Evolutionary conservation across 345 rosid genomes (phyloP).

Genomic region (Syzygium oleosum): DNA sequence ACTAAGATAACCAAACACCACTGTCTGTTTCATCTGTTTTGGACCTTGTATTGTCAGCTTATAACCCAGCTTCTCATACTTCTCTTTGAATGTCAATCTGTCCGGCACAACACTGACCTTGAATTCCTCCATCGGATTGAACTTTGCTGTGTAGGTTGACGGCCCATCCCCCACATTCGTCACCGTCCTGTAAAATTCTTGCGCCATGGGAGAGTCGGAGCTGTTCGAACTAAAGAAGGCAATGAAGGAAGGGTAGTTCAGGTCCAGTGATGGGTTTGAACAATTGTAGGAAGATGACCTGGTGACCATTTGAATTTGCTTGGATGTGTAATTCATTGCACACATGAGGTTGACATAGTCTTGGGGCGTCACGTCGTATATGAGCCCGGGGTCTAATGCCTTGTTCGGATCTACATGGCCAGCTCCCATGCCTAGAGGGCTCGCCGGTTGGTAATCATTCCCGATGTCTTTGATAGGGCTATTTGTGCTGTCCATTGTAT

Average conservation of each 20-base stretch:
- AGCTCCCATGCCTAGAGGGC: conserved; percentile 34
- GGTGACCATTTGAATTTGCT: conserved; percentile 6
- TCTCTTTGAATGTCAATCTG: conserved; percentile 26
- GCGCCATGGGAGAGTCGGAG: not conserved
- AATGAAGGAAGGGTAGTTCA: conserved; percentile 29
- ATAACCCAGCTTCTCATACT: conserved; percentile 31
- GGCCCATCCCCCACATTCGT: conserved; percentile 10
- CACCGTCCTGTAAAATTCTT: conserved; percentile 18
- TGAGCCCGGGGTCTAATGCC: conserved; percentile 28
- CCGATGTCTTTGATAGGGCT: conserved; percentile 31
- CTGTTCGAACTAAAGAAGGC: conserved; percentile 12
- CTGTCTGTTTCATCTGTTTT: not conserved
- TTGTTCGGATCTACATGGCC: conserved; percentile 31
- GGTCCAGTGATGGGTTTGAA: conserved; percentile 22
- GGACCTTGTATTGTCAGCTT: conserved; percentile 33
- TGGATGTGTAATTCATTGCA: conserved; percentile 12
- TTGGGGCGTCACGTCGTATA: conserved; percentile 13
- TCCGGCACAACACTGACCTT: conserved; percentile 26
- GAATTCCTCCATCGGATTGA: not conserved
- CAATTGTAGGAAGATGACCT: conserved; percentile 6
- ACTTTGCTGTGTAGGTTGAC: conserved; percentile 3
- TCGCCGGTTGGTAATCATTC: conserved; percentile 20
- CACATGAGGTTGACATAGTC: conserved; percentile 22
- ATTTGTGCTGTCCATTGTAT: conserved; percentile 22
- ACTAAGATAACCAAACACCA: conserved; percentile 14